These are phyloP conservation scores for Cordyceps fumosorosea DNA, from an alignment of 2,329 filamentous ascomycete species.

Conservation along the genomic window DNA sequence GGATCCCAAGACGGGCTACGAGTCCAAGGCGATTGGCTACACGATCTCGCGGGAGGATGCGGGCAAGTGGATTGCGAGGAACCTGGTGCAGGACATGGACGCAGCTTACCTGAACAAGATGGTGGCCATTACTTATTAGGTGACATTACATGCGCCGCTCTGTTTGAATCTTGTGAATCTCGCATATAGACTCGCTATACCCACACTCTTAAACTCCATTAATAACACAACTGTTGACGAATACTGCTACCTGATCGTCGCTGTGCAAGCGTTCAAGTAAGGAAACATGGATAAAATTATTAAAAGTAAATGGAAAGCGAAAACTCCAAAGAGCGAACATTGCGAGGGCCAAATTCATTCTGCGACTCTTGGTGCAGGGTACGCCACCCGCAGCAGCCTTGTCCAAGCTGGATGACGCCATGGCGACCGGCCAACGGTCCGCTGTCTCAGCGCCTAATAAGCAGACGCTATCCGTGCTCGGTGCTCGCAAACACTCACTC, in stretches of 20 bases:
- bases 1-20: conserved; percentile 25
- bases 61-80: conserved; percentile 40
- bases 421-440: background rate
- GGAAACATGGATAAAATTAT: background rate
- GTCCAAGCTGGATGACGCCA: background rate
- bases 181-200: background rate
- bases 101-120: conserved; percentile 29
- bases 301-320: background rate
- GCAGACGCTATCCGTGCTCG: background rate
- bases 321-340: background rate
- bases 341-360: background rate
- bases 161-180: background rate
- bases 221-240: background rate
- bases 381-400: background rate
- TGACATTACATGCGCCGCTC: background rate
- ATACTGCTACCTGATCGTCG: background rate
- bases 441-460: background rate
- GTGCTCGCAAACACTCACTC: background rate
- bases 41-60: conserved; percentile 41
- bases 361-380: background rate
- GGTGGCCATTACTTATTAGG: conserved; percentile 29
- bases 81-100: conserved; percentile 24
- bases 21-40: conserved; percentile 37
- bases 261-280: background rate
- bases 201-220: background rate